Base-by-base conservation (phyloP, 2,329 filamentous ascomycete genomes). In the Pestalotiopsis fici region DNA sequence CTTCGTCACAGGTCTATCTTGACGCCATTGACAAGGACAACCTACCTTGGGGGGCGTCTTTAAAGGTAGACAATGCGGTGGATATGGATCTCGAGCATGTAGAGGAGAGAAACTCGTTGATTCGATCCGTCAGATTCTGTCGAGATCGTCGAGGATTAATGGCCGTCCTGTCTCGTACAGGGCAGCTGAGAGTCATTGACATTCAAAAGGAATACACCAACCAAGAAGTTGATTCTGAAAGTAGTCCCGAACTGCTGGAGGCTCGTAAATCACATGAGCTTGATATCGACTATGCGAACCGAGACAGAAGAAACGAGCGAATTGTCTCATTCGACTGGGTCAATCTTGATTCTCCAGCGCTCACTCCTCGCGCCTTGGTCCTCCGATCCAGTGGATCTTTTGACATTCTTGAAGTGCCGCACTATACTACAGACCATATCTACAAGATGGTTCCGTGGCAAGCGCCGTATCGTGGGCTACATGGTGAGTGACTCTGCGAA, bases 261-360 rank as follows among this genome's bases (percentile, higher is more conserved):
- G 86, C 90, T 13, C 82, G 85, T 57, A 86, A 82, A 67, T 90
- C 89, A 1, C 83, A 88, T 70, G 88, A 90, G 73, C 85, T 91
- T 79, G 88, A 91, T 71, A 85, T 88, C 61, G 83, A 84, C 21
- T 90, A 86, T 71, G 79, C 82, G 28, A 85, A 87, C 63, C 78
- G 81, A 37, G 80, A 81, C 37, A 81, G 84, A 70, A 86, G 86
- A 75, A 83, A 85, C 71, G 87, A 90, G 66, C 84, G 87, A 23
- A 90, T 91, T 37, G 87, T 91, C 7, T 91, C 89, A 0, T 91
- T 91, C 75, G 89, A 91, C 74, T 91, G 89, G 89, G 80, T 91
- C 11, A 90, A 87, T 3, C 80, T 90, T 59, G 82, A 85, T 12
- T 87, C 86, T 3, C 81, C 87, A 3, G 83, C 83, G 15, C 74